Conservation (phyloP, 1,284 basidiomycete species). For the Tilletia caries region DNA sequence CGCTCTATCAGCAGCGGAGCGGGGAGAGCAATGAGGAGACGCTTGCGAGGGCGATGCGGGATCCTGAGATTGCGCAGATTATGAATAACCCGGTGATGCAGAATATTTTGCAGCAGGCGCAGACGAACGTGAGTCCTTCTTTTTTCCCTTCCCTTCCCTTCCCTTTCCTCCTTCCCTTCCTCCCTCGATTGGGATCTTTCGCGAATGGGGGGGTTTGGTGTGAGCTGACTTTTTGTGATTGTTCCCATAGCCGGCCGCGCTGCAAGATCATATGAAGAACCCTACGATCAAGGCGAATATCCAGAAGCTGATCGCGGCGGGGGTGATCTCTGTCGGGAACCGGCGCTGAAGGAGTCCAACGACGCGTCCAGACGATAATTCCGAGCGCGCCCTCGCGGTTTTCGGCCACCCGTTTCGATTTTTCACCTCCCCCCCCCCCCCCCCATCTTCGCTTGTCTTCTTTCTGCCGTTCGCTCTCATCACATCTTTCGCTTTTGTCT, state of each 20-base stretch:
- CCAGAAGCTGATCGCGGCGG: conserved; percentile 86
- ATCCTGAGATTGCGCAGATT: conserved; percentile 82
- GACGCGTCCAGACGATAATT: no score
- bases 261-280: conserved; percentile 97
- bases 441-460: not conserved
- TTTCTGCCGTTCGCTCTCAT: no score
- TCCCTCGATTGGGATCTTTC: no score
- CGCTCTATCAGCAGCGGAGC: conserved; percentile 74
- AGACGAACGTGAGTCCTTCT: conserved; percentile 56
- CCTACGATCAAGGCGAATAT: conserved; percentile 73
- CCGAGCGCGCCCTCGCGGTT: not conserved
- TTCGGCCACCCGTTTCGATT: no score
- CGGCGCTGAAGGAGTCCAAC: no score
- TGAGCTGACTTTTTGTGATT: not conserved
- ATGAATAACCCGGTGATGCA: conserved; percentile 58
- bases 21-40: conserved; percentile 90
- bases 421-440: no score
- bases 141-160: not conserved
- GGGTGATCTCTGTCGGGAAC: conserved; percentile 67
- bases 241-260: conserved; percentile 67
- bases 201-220: not conserved
- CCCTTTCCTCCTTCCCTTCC: not conserved
- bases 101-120: conserved; percentile 89
- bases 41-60: conserved; percentile 87
- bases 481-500: no score